These are phyloP conservation scores for Elsinoe fawcettii DNA, from an alignment of 2,329 filamentous ascomycete species.

Conservation along the genomic window DNA sequence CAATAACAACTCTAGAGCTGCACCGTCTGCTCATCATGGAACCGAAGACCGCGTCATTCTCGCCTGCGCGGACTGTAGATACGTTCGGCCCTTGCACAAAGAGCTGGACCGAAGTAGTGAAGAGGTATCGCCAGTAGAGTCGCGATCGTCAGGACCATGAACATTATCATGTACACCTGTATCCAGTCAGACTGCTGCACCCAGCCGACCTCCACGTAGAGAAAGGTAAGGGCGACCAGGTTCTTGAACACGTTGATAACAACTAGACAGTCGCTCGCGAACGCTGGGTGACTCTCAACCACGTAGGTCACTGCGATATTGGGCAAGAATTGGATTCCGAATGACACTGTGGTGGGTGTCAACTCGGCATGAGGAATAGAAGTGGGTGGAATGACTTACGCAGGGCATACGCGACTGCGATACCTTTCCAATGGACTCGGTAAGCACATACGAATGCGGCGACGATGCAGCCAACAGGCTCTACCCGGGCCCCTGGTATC, in stretches of 20 bases:
- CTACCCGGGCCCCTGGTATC: not conserved
- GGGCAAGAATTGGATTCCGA: not conserved
- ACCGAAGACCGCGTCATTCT: not conserved
- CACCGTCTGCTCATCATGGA: not conserved
- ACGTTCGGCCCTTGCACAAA: no score
- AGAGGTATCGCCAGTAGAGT: not conserved
- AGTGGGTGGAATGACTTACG: not conserved
- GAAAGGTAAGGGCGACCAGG: not conserved
- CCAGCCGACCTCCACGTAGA: constrained; percentile 1
- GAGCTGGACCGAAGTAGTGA: not conserved
- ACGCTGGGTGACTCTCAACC: not conserved
- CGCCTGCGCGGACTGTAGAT: not conserved
- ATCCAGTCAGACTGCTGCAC: not conserved
- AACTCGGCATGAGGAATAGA: not conserved
- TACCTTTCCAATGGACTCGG: not conserved
- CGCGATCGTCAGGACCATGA: not conserved
- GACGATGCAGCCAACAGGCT: not conserved
- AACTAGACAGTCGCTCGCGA: not conserved
- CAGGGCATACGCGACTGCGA: not conserved
- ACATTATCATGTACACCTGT: constrained; percentile 7
- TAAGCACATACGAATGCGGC: not conserved
- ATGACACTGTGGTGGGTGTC: not conserved
- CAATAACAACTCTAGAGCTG: not conserved
- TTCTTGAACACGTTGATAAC: not conserved
- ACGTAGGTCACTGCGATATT: not conserved